Percentiles rank a stretch among this genome's conserved stretches.
These are phyloP conservation scores for Rhodamnia argentea DNA, from an alignment of 345 rosid genomes.

Conservation along the genomic window DNA sequence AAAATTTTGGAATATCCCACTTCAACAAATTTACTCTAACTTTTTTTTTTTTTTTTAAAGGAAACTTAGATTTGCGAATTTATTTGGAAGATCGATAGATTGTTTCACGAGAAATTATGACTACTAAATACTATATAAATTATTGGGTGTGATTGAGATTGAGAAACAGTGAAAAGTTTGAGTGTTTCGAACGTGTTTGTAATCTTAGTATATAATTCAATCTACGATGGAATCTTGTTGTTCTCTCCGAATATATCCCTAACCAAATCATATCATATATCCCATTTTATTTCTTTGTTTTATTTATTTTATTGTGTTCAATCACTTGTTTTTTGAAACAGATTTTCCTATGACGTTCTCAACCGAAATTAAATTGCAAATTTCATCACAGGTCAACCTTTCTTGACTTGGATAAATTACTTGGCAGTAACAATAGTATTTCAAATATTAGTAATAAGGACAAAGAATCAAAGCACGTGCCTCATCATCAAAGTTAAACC, in stretches of 20 bases:
- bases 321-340: fast-evolving
- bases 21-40: no score
- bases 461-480: neutral
- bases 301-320: fast-evolving
- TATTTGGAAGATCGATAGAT: no score
- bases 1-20: no score
- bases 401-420: neutral
- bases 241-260: neutral
- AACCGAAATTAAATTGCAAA: fast-evolving
- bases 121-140: no score
- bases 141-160: neutral
- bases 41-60: no score
- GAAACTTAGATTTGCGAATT: no score
- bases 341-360: fast-evolving
- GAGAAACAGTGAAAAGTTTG: no score
- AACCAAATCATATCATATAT: fast-evolving
- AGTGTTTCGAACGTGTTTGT: no score
- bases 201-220: no score
- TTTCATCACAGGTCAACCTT: neutral
- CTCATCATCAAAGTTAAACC: neutral
- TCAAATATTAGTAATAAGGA: neutral
- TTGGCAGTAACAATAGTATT: neutral
- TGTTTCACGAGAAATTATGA: no score
- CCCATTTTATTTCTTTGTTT: neutral
- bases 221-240: no score